A percentile compares a stretch with the other conserved stretches of the same genome.
Conservation (phyloP, 148 eudicot species). For the Fallopia convolvulus region DNA sequence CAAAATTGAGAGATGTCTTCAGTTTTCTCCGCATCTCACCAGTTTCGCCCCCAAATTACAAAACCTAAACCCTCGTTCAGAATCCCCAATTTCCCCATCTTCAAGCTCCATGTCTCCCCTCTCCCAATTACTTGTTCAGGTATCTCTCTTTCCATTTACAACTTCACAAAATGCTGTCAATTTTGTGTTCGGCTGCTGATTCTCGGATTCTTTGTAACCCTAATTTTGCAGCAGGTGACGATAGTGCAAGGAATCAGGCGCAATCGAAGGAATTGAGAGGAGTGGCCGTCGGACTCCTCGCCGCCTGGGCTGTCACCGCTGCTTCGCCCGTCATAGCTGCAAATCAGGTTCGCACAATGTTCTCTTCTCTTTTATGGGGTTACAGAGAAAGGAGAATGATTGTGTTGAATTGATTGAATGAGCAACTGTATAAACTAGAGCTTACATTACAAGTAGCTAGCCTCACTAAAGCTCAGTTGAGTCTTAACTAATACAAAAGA, state of each 20-base stretch:
- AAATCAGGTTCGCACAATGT: constrained; percentile 38
- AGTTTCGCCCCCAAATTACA: constrained; percentile 15
- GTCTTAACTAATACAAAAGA: too few relatives aligned
- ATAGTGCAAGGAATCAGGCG: neutral
- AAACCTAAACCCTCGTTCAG: constrained; percentile 12
- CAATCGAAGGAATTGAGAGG: constrained; percentile 39
- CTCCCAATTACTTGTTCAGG: constrained; percentile 29
- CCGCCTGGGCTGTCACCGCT: constrained; percentile 67
- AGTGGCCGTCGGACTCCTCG: constrained; percentile 72
- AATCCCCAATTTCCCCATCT: constrained; percentile 13
- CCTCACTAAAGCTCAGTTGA: too few relatives aligned
- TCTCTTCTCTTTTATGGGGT: neutral
- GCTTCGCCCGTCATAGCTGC: constrained; percentile 82
- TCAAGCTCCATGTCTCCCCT: constrained; percentile 19
- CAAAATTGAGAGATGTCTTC: constrained; percentile 9
- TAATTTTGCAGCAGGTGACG: neutral
- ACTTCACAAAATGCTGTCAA: neutral
- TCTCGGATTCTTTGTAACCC: neutral
- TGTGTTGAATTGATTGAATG: too few relatives aligned
- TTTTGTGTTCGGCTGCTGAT: neutral
- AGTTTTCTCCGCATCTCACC: constrained; percentile 29
- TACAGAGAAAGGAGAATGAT: neutral
- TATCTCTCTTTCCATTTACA: neutral
- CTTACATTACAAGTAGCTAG: too few relatives aligned
- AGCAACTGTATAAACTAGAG: too few relatives aligned